These are phyloP conservation scores for Apiotrichum akiyoshidainum DNA, from an alignment of 1,284 basidiomycete genomes.

Conservation along the genomic window DNA sequence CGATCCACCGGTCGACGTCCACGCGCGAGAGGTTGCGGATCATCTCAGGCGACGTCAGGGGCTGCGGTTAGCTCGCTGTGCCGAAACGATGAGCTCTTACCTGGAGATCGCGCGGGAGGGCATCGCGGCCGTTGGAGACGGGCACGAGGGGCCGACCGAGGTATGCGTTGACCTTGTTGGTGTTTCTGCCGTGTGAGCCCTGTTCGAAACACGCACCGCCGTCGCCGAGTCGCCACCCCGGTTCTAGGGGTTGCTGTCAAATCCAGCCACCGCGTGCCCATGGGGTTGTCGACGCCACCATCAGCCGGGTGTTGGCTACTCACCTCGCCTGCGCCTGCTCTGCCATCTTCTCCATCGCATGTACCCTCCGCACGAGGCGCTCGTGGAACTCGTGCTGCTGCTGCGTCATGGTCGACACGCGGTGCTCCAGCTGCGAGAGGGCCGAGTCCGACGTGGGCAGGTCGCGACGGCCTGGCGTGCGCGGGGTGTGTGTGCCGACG, in stretches of 20 bases:
- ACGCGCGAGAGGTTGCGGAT: conserved; percentile 5
- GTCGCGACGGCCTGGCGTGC: conserved; percentile 7
- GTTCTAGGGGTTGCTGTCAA: not conserved
- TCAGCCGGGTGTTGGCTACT: not conserved
- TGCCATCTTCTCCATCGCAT: not conserved
- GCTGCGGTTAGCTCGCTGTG: not conserved
- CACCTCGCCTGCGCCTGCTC: conserved; percentile 12
- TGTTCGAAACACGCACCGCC: not conserved
- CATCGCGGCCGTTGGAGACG: conserved; percentile 10
- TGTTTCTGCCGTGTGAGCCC: conserved; percentile 5
- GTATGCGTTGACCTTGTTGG: conserved; percentile 14
- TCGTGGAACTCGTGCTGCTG: conserved; percentile 16
- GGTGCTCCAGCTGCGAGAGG: conserved; percentile 7
- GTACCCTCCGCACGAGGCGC: conserved; percentile 2
- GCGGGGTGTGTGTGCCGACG: not conserved
- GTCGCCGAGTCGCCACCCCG: not conserved
- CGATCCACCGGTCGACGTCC: conserved; percentile 13
- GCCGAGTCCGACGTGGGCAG: not conserved
- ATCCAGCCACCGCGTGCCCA: not conserved
- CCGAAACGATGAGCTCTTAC: conserved; percentile 6
- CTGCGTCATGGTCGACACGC: conserved; percentile 5
- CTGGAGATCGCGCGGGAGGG: conserved; percentile 8
- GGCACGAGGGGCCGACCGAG: conserved; percentile 12
- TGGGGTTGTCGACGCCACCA: not conserved
- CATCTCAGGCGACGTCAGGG: conserved; percentile 11